Conservation (phyloP, 768 basidiomycete genomes). For the Tricholoma sp. region DNA sequence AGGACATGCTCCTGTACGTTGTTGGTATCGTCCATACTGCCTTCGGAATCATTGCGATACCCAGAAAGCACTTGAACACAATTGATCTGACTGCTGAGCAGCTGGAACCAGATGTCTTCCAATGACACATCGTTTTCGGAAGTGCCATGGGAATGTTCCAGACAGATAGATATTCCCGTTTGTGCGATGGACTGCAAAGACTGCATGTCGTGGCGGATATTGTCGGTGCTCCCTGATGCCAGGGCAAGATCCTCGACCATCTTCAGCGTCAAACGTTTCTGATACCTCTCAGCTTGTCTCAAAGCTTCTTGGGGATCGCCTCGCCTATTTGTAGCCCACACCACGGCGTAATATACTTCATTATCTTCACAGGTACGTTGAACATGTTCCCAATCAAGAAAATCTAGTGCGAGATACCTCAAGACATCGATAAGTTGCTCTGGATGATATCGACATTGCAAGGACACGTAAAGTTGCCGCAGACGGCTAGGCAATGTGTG, state of each 20-base stretch:
- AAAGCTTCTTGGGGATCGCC: conserved; percentile 66
- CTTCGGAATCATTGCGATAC: conserved; percentile 22
- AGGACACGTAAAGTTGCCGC: conserved; percentile 58
- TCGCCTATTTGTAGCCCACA: conserved; percentile 72
- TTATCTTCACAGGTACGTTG: conserved; percentile 62
- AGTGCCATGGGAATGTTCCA: conserved; percentile 51
- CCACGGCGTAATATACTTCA: conserved; percentile 65
- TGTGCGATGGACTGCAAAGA: conserved; percentile 55
- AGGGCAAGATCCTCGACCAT: conserved; percentile 27
- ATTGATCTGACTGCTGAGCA: conserved; percentile 78
- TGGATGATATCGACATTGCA: conserved; percentile 73
- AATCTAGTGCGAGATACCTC: conserved; percentile 44
- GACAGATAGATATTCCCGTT: conserved; percentile 64
- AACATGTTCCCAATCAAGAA: conserved; percentile 52
- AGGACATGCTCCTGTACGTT: conserved; percentile 28
- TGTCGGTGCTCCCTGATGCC: conserved; percentile 12
- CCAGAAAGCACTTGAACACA: conserved; percentile 67
- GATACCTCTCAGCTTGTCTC: conserved; percentile 55
- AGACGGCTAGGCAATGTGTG: conserved; percentile 43
- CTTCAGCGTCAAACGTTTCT: conserved; percentile 41
- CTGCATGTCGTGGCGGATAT: conserved; percentile 33
- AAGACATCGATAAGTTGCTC: conserved; percentile 58
- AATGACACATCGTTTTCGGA: conserved; percentile 38
- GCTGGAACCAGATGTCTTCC: conserved; percentile 88
- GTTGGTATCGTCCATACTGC: conserved; percentile 1